Evolutionary conservation across 495 filamentous ascomycete genomes (phyloP), one percentile per base, ranked within the genome.

Genomic region (Polyplosphaeria fusca): DNA sequence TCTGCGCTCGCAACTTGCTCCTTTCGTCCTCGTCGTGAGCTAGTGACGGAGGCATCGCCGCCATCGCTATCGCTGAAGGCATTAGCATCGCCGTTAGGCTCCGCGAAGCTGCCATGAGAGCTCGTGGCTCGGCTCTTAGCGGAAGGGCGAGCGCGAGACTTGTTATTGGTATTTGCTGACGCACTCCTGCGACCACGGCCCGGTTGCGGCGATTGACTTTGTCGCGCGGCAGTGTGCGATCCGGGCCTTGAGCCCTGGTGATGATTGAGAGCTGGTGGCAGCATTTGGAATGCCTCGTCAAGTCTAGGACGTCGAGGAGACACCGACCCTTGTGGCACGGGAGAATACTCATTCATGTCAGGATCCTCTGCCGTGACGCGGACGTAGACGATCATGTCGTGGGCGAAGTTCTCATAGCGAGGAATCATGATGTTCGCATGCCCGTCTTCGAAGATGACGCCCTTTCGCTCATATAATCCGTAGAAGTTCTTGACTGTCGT

Each of bases 401-500:
- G 82, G 58, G 76, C 77, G 60, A 98, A 86, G 73, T 96, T 98
- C 70, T 96, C 91, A 70, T 96, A 95, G 55, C 88, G 83, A 44
- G 93, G 89, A 69, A 98, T 96, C 65, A 98, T 82, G 52, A 84
- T 94, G 61, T 84, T 88, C 40, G 87, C 89, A 59, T 87, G 71
- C 38, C 85, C 80, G 73, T 96, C 91, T 69, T 97, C 90, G 61
- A 98, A 96, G 73, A 86, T 88, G 67, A 97, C 81, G 53, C 89
- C 87, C 68, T 82, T 81, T 59, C 81, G 79, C 55, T 88, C 83
- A 64, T 94, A 93, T 62, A 97, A 81, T 35, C 91, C 93, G 69
- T 93, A 96, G 76, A 96, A 96, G 74, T 95, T 96, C 76, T 94
- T 96, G 51, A 96, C 91, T 3, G 93, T 96, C 2, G 88, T 88